These are phyloP conservation scores for Graphium sp. DNA, from an alignment of 2,329 filamentous ascomycete species.

Conservation along the genomic window DNA sequence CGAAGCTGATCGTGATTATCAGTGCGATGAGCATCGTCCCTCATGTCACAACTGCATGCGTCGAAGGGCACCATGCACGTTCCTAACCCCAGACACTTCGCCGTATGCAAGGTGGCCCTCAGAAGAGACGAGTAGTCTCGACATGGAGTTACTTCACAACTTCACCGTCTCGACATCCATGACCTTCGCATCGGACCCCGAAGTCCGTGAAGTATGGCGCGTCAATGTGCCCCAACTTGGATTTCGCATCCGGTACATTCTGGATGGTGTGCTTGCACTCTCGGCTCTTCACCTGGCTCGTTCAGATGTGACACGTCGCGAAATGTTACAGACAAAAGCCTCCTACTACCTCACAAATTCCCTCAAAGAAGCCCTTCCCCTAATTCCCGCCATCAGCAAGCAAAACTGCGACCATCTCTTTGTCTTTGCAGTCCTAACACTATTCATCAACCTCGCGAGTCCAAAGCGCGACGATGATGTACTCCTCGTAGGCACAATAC, in stretches of 20 bases:
- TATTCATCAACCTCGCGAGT: conserved; percentile 7
- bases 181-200: no score
- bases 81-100: background rate
- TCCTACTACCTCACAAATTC: no score
- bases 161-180: conserved; percentile 17
- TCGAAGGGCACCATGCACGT: background rate
- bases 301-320: no score
- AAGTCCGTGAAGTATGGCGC: no score
- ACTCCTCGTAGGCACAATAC: conserved; percentile 7
- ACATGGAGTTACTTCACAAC: conserved; percentile 22
- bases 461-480: conserved; percentile 7
- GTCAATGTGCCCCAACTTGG: no score
- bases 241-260: no score
- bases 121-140: conserved; percentile 5
- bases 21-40: background rate
- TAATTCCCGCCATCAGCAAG: conserved; percentile 5
- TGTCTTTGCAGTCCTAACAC: conserved; percentile 7
- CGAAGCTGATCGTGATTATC: no score
- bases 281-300: no score
- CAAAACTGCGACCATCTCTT: conserved; percentile 7
- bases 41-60: background rate
- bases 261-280: no score
- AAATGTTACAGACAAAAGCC: no score
- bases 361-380: conserved; percentile 6
- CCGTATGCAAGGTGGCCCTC: background rate